phyloP scores from a whole-genome alignment of 2,329 filamentous ascomycete genomes.

The Fusarium neocosmosporiellum region DNA sequence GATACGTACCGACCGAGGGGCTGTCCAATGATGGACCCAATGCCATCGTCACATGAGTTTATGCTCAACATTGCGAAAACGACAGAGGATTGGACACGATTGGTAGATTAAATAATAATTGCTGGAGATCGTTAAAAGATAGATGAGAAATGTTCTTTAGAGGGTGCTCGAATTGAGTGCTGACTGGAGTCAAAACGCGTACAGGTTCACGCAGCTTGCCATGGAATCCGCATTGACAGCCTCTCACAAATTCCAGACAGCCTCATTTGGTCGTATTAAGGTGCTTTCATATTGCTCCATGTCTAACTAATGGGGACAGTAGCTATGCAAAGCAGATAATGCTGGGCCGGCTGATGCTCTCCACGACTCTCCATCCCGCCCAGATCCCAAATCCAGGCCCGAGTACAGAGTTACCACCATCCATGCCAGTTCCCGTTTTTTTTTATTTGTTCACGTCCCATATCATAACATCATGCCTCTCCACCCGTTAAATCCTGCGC shows the following conservation, averaged over 20 bases:
- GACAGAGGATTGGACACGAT: not conserved
- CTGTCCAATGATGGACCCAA: conserved; percentile 28
- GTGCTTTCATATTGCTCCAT: conserved; percentile 28
- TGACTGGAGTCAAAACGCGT: not conserved
- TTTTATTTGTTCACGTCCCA: conserved; percentile 34
- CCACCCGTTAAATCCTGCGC: not conserved
- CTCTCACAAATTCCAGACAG: not conserved
- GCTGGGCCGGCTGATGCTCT: conserved; percentile 31
- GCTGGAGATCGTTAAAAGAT: not conserved
- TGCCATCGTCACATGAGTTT: conserved; percentile 23
- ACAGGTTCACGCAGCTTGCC: not conserved
- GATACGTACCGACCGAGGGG: conserved; percentile 25
- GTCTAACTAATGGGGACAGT: conserved; percentile 19
- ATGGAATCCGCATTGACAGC: not conserved
- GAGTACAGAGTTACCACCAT: conserved; percentile 34
- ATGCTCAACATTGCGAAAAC: not conserved
- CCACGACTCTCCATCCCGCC: conserved; percentile 32
- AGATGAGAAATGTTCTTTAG: not conserved
- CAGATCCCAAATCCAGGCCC: conserved; percentile 26
- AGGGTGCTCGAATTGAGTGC: not conserved
- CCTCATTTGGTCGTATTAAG: conserved; percentile 18
- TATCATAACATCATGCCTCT: conserved; percentile 38
- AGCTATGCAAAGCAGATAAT: conserved; percentile 37
- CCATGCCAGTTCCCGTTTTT: conserved; percentile 19
- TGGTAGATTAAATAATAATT: not conserved